Base-by-base conservation (phyloP, 805 yeast species). In the Candida chauliodis region DNA sequence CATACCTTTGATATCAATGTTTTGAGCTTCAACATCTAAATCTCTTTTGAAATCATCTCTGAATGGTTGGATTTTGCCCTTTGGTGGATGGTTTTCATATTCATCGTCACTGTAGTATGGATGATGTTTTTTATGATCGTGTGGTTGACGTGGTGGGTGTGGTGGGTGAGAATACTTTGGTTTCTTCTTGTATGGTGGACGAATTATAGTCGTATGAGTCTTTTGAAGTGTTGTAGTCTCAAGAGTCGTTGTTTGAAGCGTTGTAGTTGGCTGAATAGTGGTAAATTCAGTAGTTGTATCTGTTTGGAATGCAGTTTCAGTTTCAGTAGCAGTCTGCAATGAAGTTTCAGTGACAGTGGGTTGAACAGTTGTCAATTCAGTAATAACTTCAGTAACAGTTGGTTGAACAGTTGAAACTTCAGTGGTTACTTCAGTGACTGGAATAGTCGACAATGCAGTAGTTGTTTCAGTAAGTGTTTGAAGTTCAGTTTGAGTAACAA, bases 61-160 rank as follows among this genome's bases (percentile, higher is more conserved):
- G n/a, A 30, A 30, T 11, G 34, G 34, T 13, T 33, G 28, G 15
- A 22, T 21, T 24, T 33, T 33, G n/a, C 29, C 29, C 14, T 14
- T 33, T 33, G 36, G 36, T 13, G 22, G 36, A 33, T 21, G 29
- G 8, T 20, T 22, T 8, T 7, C 17, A 15, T 10, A 27, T 7
- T 27, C 30, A 27, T 27, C 30, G 15, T 14, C 14, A 14, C 8
- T 14, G 4, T 17, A 27, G 4, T 17, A 27, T 27, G 30, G 14
- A 27, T 27, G 8, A 27, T 19, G 34, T 30, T 30, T 30, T 5
- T 30, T 15, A 8, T 8, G 8, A 20, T 14, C 14, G 10, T 21
- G 3, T 4, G 16, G 4, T 20, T 24, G 34, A 4, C 21, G 5
- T 4, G 19, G 5, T 20, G 34, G 34, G 7, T 14, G 19, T 11